A percentile compares a stretch with the other conserved stretches of the same genome.
Conservation (phyloP, 2,329 filamentous ascomycete species). For the Trichocomaceae sp. region DNA sequence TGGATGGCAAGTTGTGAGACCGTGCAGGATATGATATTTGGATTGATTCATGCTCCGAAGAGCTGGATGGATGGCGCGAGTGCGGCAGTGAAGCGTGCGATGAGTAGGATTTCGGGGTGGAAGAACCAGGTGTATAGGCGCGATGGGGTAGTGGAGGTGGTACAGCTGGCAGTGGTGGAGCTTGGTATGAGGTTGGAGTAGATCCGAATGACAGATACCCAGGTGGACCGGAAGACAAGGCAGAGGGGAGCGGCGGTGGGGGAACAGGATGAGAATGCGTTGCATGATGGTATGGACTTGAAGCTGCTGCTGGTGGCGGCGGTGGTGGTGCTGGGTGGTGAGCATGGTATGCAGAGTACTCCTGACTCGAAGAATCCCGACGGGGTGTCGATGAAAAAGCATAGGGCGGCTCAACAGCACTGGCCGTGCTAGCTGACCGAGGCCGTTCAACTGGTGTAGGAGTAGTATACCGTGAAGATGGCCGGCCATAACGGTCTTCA, state of each 20-base stretch:
- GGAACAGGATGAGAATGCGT: constrained; percentile 17
- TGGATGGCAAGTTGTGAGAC: constrained; percentile 13
- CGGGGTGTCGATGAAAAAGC: constrained; percentile 41
- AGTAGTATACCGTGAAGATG: constrained; percentile 40
- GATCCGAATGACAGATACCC: constrained; percentile 37
- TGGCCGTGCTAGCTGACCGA: constrained; percentile 52
- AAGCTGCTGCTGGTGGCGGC: constrained; percentile 27
- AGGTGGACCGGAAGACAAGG: constrained; percentile 25
- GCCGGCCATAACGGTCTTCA: constrained; percentile 45
- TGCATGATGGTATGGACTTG: constrained; percentile 16
- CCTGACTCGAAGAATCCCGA: constrained; percentile 45
- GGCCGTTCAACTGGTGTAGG: constrained; percentile 49
- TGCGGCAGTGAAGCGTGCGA: constrained; percentile 31
- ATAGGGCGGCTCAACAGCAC: constrained; percentile 45
- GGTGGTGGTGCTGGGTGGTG: constrained; percentile 19
- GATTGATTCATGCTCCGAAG: constrained; percentile 27
- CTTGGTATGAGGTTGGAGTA: constrained; percentile 36
- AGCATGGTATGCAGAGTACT: constrained; percentile 16
- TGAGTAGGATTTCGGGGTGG: constrained; percentile 24
- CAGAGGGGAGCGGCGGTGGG: constrained; percentile 34
- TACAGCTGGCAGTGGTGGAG: constrained; percentile 20
- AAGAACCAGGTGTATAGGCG: constrained; percentile 21
- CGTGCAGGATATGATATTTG: constrained; percentile 19
- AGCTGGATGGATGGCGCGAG: constrained; percentile 26
- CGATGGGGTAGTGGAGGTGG: constrained; percentile 24